Evolutionary conservation across 2,329 filamentous ascomycete species (phyloP).

Genomic region (Aspergillus pseudoglaucus): DNA sequence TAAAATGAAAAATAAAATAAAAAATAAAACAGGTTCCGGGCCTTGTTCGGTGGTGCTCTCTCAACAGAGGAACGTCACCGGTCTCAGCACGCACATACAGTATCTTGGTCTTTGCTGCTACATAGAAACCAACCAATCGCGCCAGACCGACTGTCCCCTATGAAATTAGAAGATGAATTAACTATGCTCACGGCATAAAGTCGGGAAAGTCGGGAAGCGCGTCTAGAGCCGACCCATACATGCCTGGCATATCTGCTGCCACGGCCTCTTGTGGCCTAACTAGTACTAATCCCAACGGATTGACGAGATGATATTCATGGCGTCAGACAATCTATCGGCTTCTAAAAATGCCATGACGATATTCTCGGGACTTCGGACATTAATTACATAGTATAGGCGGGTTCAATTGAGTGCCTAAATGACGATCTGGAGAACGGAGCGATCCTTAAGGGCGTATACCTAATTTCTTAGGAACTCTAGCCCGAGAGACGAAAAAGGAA

Average conservation of each 20-base stretch:
- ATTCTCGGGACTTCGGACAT: conserved; percentile 4
- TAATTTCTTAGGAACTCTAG: conserved; percentile 3
- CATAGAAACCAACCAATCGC: neutral
- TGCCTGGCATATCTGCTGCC: conserved; percentile 3
- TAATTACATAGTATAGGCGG: neutral
- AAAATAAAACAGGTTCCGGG: neutral
- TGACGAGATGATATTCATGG: neutral
- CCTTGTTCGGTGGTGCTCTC: neutral
- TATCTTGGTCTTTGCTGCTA: neutral
- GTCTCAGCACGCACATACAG: neutral
- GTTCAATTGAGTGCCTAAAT: conserved; percentile 1
- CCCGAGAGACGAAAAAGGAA: neutral
- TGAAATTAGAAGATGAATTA: conserved; percentile 1
- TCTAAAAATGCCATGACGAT: neutral
- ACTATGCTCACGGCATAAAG: conserved; percentile 2
- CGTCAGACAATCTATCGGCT: neutral
- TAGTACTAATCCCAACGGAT: neutral
- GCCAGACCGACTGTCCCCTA: neutral
- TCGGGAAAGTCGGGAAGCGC: conserved; percentile 17
- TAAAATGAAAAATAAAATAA: no score
- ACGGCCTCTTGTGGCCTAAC: conserved; percentile 6
- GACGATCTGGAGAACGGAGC: conserved; percentile 5
- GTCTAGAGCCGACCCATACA: conserved; percentile 19
- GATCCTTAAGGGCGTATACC: conserved; percentile 6
- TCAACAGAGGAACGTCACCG: neutral